These are phyloP conservation scores for Serpula lacrymans DNA, from an alignment of 768 basidiomycete genomes.

Conservation along the genomic window DNA sequence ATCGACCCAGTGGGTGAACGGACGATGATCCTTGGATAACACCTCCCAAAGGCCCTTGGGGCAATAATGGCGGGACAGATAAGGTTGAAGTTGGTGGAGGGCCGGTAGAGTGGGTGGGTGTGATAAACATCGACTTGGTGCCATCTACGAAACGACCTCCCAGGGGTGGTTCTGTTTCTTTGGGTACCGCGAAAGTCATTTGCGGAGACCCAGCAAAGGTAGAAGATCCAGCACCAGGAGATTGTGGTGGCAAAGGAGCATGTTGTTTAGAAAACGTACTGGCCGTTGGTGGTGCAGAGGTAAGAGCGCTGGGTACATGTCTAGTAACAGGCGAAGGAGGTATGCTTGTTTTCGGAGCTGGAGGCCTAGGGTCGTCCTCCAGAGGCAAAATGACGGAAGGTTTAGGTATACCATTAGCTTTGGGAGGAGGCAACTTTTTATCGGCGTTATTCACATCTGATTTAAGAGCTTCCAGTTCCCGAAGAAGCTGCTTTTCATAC, in stretches of 20 bases:
- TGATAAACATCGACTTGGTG: constrained; percentile 78
- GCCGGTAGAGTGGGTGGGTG: constrained; percentile 38
- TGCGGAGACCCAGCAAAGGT: constrained; percentile 25
- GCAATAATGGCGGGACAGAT: constrained; percentile 29
- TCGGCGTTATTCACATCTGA: constrained; percentile 70
- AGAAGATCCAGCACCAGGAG: constrained; percentile 57
- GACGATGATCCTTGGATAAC: constrained; percentile 9
- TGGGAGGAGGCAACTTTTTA: constrained; percentile 49
- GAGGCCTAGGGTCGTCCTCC: constrained; percentile 51
- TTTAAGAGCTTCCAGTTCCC: constrained; percentile 82
- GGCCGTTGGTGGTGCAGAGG: constrained; percentile 12
- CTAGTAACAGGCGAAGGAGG: constrained; percentile 19
- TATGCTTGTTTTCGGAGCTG: constrained; percentile 6
- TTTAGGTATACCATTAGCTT: constrained; percentile 50
- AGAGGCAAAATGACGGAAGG: constrained; percentile 60
- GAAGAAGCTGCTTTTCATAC: constrained; percentile 85
- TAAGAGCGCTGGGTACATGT: constrained; percentile 15
- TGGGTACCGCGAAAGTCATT: constrained; percentile 22
- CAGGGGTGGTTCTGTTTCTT: constrained; percentile 46
- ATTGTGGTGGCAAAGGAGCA: constrained; percentile 40
- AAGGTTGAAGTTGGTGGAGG: constrained; percentile 32
- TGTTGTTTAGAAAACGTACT: constrained; percentile 25
- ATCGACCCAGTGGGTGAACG: constrained; percentile 14
- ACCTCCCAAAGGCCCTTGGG: constrained; percentile 18
- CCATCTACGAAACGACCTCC: constrained; percentile 70